Conservation (phyloP, 2,329 filamentous ascomycete species). For the Talaromyces atroroseus region DNA sequence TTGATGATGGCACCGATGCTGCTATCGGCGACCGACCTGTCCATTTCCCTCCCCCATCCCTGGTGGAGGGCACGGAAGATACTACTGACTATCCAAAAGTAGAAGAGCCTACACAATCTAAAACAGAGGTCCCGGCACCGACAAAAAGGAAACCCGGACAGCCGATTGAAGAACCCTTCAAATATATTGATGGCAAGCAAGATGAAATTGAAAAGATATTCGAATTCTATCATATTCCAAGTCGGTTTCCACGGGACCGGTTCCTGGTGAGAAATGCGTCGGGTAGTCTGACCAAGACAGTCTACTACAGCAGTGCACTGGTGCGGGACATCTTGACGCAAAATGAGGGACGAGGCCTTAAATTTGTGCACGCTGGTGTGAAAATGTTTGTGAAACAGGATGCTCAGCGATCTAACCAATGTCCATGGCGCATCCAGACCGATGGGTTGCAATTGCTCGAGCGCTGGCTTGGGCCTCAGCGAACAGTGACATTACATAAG, state of each 20-base stretch:
- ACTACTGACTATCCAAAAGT: constrained; percentile 19
- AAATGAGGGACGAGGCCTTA: constrained; percentile 87
- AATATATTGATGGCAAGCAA: constrained; percentile 72
- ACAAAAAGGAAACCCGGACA: constrained; percentile 38
- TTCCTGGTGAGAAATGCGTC: constrained; percentile 95
- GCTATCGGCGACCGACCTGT: constrained; percentile 33
- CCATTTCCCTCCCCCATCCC: constrained; percentile 25
- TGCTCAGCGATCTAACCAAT: constrained; percentile 76
- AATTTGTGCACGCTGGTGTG: constrained; percentile 93
- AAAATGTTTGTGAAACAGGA: constrained; percentile 99
- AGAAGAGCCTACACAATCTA: constrained; percentile 10
- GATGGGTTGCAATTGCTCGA: constrained; percentile 90
- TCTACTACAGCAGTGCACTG: constrained; percentile 89
- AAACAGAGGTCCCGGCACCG: constrained; percentile 17
- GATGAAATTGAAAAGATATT: constrained; percentile 71
- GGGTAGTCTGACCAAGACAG: constrained; percentile 83
- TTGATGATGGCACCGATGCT: constrained; percentile 34
- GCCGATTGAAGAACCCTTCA: constrained; percentile 85
- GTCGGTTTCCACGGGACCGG: constrained; percentile 79
- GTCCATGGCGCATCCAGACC: constrained; percentile 90
- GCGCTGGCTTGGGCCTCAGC: constrained; percentile 75
- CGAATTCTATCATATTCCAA: constrained; percentile 76
- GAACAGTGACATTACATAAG: constrained; percentile 68
- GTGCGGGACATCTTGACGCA: constrained; percentile 76
- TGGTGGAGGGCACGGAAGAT: constrained; percentile 20